Evolutionary conservation across 441 rosid species (phyloP).

Genomic region (Populus hybrid): DNA sequence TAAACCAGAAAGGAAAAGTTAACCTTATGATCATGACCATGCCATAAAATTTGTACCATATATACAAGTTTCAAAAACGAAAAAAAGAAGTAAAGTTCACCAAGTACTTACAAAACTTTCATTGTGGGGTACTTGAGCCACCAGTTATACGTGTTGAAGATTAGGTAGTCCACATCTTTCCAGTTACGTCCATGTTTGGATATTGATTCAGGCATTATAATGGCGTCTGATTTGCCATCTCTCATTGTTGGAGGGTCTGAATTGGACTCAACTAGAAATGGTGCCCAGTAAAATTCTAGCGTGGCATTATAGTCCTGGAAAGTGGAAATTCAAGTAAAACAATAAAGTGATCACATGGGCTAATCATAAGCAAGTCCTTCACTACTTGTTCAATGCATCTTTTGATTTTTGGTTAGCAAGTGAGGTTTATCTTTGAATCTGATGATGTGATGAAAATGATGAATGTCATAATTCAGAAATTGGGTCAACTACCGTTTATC

Average conservation of each 20-base stretch:
- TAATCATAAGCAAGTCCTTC: neutral
- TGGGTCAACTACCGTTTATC: too few relatives aligned
- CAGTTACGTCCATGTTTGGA: conserved; percentile 61
- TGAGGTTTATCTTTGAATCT: too few relatives aligned
- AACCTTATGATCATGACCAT: conserved; percentile 43
- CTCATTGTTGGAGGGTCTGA: conserved; percentile 64
- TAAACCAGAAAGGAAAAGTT: neutral
- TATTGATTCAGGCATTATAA: conserved; percentile 80
- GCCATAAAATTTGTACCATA: conserved; percentile 31
- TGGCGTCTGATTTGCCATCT: conserved; percentile 62
- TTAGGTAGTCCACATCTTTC: conserved; percentile 59
- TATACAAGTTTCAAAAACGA: neutral
- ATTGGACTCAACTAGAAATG: conserved; percentile 76
- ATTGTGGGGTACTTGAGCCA: conserved; percentile 79
- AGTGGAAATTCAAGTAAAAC: conserved; percentile 1
- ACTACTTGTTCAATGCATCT: too few relatives aligned
- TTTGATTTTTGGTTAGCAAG: neutral
- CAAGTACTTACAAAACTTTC: conserved; percentile 65
- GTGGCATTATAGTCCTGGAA: conserved; percentile 73
- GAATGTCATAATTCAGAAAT: too few relatives aligned
- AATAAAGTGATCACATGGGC: neutral
- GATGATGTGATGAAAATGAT: too few relatives aligned
- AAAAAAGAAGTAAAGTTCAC: neutral
- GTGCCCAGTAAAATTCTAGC: conserved; percentile 89
- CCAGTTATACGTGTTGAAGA: conserved; percentile 83